Conservation (phyloP, 179 eudicot genomes). For the Vitellaria paradoxa region DNA sequence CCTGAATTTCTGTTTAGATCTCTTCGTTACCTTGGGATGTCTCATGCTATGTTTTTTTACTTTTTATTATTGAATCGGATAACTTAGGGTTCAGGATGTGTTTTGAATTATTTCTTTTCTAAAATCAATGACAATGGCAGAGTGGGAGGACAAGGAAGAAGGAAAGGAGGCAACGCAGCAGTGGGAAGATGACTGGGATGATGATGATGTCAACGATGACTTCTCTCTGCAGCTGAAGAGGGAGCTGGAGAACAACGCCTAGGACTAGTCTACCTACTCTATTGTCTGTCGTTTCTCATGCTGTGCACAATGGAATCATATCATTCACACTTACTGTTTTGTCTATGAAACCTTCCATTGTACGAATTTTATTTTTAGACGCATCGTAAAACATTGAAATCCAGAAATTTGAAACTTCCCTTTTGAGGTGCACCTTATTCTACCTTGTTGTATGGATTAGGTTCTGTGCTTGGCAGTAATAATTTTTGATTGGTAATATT, state of each 20-base stretch:
- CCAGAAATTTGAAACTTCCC: not conserved
- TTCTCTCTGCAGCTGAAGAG: slow-evolving; percentile 81
- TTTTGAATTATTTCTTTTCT: not conserved
- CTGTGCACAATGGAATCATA: slow-evolving; percentile 1
- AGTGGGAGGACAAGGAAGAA: slow-evolving; percentile 75
- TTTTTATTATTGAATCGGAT: too few relatives aligned
- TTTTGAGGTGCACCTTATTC: not conserved
- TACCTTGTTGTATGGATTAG: not conserved
- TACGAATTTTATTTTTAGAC: not conserved
- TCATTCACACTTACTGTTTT: not conserved
- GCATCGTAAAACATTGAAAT: not conserved
- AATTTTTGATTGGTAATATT: not conserved
- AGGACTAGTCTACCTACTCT: slow-evolving; percentile 36
- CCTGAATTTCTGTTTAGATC: too few relatives aligned
- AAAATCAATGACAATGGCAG: slow-evolving; percentile 28
- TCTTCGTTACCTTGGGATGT: too few relatives aligned
- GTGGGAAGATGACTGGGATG: slow-evolving; percentile 98
- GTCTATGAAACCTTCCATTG: not conserved
- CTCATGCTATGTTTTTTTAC: too few relatives aligned
- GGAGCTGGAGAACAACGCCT: slow-evolving; percentile 67
- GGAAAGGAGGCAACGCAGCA: slow-evolving; percentile 77
- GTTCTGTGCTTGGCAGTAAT: not conserved
- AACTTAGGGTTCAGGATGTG: too few relatives aligned
- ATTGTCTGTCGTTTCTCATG: not conserved
- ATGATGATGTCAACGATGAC: slow-evolving; percentile 88